Percentiles rank a stretch among this genome's conserved stretches.
These are phyloP conservation scores for Adansonia gregorii DNA, from an alignment of 441 rosid species.

Conservation along the genomic window DNA sequence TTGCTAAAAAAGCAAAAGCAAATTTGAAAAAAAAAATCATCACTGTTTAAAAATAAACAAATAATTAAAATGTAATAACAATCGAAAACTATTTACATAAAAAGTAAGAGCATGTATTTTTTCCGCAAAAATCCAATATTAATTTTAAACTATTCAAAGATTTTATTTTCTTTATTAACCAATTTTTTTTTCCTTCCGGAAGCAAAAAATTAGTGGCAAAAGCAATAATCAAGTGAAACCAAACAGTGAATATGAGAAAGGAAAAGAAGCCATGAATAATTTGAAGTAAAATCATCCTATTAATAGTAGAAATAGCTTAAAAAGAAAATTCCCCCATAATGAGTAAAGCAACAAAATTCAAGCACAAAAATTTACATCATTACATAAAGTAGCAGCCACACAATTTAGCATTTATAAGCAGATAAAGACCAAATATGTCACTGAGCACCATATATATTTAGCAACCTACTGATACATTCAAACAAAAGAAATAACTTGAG, in stretches of 20 bases:
- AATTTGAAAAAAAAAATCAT: background rate
- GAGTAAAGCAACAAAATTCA: background rate
- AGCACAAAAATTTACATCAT: background rate
- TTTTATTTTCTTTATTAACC: slow-evolving; percentile 14
- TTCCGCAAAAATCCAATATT: background rate
- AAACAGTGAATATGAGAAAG: background rate
- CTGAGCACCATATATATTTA: background rate
- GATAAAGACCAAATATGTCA: background rate
- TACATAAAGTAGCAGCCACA: background rate
- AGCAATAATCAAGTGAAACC: background rate
- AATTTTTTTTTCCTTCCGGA: background rate
- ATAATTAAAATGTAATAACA: background rate
- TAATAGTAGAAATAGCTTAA: slow-evolving; percentile 11
- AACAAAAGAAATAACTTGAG: slow-evolving; percentile 13
- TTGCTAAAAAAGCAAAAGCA: background rate
- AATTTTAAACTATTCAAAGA: background rate
- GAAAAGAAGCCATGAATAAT: background rate
- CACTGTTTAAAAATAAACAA: slow-evolving; percentile 4
- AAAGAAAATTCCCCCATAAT: background rate
- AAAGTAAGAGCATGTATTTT: background rate
- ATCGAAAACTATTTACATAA: slow-evolving; percentile 4
- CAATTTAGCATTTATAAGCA: slow-evolving; percentile 1
- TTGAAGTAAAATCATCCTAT: slow-evolving; percentile 15
- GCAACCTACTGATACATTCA: background rate
- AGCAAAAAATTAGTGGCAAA: background rate